Percentiles rank a stretch among this genome's conserved stretches.
These are phyloP conservation scores for Mortierella sp. DNA, from an alignment of 371 early-diverging fungal species.

Conservation along the genomic window DNA sequence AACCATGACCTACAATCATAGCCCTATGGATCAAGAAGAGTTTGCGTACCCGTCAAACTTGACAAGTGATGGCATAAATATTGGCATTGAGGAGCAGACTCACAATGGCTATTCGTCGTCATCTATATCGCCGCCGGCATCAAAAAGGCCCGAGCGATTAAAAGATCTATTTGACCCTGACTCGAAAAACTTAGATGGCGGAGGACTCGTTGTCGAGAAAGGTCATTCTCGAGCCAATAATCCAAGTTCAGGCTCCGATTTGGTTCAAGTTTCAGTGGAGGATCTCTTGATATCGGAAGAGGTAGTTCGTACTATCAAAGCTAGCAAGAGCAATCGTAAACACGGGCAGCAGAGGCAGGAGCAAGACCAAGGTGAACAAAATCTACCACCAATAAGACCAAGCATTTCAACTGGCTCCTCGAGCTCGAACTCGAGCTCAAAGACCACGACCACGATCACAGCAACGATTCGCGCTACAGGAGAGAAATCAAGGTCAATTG, in stretches of 20 bases:
- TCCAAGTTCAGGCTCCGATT: constrained; percentile 45
- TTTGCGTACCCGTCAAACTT: constrained; percentile 49
- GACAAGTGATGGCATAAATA: constrained; percentile 6
- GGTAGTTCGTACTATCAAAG: constrained; percentile 31
- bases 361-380: not conserved
- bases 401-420: constrained; percentile 1
- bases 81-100: not conserved
- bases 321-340: constrained; percentile 13
- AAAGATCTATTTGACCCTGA: not conserved
- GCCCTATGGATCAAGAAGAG: constrained; percentile 42
- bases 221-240: constrained; percentile 27
- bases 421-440: not conserved
- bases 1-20: not conserved
- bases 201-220: not conserved
- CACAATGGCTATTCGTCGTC: not conserved
- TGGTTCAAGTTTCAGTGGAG: constrained; percentile 52
- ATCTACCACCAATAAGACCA: not conserved
- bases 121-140: not conserved
- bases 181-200: not conserved
- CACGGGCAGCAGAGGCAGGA: constrained; percentile 10
- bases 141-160: not conserved
- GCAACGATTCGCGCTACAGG: constrained; percentile 35
- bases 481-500: constrained; percentile 17
- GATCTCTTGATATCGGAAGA: constrained; percentile 49
- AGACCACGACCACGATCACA: constrained; percentile 29